These are phyloP conservation scores for Sugiyamaella lignohabitans DNA, from an alignment of 805 yeast genomes.

Conservation along the genomic window DNA sequence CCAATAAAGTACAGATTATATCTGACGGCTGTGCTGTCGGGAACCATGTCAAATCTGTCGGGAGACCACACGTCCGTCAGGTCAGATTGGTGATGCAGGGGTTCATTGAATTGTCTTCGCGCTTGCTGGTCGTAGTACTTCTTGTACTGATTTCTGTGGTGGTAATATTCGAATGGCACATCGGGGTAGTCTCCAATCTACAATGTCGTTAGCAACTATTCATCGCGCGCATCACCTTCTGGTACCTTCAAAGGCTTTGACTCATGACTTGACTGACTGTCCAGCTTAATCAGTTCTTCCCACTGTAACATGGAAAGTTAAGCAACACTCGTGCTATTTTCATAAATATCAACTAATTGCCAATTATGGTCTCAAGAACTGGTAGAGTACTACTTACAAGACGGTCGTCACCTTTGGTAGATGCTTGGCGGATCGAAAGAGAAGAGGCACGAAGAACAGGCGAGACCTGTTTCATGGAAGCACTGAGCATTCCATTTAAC, in stretches of 20 bases:
- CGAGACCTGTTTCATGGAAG: background rate
- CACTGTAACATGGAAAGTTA: background rate
- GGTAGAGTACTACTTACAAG: background rate
- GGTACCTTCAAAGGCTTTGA: too few species aligned
- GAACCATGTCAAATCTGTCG: constrained; percentile 56
- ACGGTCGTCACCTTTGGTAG: constrained; percentile 9
- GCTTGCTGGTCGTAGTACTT: constrained; percentile 76
- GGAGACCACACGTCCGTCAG: constrained; percentile 82
- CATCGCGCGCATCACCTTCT: background rate
- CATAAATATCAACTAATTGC: too few species aligned
- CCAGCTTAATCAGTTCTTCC: background rate
- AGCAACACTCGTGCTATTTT: too few species aligned
- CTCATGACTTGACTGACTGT: background rate
- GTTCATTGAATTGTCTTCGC: constrained; percentile 71
- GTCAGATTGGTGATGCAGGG: constrained; percentile 66
- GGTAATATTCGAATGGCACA: constrained; percentile 53
- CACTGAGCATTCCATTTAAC: background rate
- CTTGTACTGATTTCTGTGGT: constrained; percentile 60
- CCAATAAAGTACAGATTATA: constrained; percentile 53
- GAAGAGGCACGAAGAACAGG: constrained; percentile 1
- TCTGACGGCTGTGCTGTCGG: constrained; percentile 54
- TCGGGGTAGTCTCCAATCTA: constrained; percentile 50
- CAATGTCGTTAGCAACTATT: background rate
- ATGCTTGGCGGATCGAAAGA: background rate
- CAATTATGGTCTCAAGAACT: too few species aligned